Evolutionary conservation across 208 protist species (phyloP), one percentile per base, ranked within the genome.

Genomic region (Balamuthia mandrillaris): DNA sequence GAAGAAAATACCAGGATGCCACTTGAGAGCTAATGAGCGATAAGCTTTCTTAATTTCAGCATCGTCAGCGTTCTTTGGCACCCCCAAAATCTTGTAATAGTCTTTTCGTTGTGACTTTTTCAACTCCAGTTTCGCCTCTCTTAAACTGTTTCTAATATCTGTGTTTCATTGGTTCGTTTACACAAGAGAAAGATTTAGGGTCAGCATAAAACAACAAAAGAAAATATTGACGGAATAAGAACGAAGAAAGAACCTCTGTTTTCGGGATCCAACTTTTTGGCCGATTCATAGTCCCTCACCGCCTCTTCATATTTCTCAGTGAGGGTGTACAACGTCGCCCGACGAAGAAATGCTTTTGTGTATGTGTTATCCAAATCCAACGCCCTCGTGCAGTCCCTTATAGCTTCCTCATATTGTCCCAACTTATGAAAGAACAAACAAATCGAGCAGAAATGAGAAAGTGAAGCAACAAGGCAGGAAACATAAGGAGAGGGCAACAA

Each of bases 41-140:
- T 93, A 95, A 0, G 90, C 91, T 41, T 95, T 94, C 58, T 95
- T 95, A 60, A 95, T 92, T 31, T 95, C 82, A 5, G 60, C 51
- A 7, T 93, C 90, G 14, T 12, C 75, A 0, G 91, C 87, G 21
- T 89, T 47, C 66, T 92, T 89, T 1, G 75, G 10, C 3, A 92
- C 87, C 35, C 84, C 89, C 0, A 94, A 31, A 33, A 93, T 91
- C 54, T 93, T 93, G 86, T 94, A 94, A 58, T 92, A 93, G 44
- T 94, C 88, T 52, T 94, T 94, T 45, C 81, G 44, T 3, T 75
- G 37, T 21, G 88, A 84, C 66, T 92, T 92, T 29, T 93, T 93
- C 4, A 91, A 44, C 10, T 85, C 89, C 16, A 85, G 63, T 45
- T 94, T 91, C 0, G 91, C 91, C 3, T 90, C 41, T 12, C 81